A percentile compares a stretch with the other conserved stretches of the same genome.
Evolutionary conservation across 179 eudicot species (phyloP).

Genomic region (Sideroxylon spinosum): DNA sequence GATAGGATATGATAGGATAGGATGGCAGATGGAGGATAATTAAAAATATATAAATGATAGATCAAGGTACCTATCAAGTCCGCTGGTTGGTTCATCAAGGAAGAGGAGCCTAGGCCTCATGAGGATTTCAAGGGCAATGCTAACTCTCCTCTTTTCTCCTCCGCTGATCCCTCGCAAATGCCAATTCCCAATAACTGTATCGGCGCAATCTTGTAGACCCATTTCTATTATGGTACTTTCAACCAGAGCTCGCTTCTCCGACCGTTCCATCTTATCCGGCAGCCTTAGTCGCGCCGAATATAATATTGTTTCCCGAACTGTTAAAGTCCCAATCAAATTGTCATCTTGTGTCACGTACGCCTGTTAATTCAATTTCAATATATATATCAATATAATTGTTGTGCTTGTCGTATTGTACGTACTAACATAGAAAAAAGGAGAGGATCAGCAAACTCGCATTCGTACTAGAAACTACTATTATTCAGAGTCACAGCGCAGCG

Average conservation of each 20-base stretch:
- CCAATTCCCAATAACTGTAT: constrained; percentile 95
- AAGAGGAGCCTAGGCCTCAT: constrained; percentile 92
- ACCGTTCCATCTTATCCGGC: constrained; percentile 72
- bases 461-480: too few relatives aligned
- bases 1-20: background rate
- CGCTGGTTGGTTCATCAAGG: constrained; percentile 97
- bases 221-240: constrained; percentile 94
- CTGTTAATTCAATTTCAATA: constrained; percentile 30
- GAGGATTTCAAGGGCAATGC: constrained; percentile 89
- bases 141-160: constrained; percentile 87
- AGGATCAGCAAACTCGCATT: too few relatives aligned
- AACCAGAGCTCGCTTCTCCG: constrained; percentile 66
- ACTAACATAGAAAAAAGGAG: too few relatives aligned
- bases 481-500: too few relatives aligned
- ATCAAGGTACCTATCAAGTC: constrained; percentile 73
- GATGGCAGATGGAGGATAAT: background rate
- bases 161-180: constrained; percentile 95
- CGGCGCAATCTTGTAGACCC: constrained; percentile 99
- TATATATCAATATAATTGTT: too few relatives aligned
- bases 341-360: constrained; percentile 99
- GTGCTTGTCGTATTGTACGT: too few relatives aligned
- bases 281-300: constrained; percentile 83
- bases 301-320: constrained; percentile 88
- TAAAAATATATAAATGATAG: too few relatives aligned
- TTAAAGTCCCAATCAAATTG: constrained; percentile 87